A percentile compares a stretch with the other conserved stretches of the same genome.
Evolutionary conservation across 192 early-diverging fungal species (phyloP).

Genomic region (Dissophora globulifera): DNA sequence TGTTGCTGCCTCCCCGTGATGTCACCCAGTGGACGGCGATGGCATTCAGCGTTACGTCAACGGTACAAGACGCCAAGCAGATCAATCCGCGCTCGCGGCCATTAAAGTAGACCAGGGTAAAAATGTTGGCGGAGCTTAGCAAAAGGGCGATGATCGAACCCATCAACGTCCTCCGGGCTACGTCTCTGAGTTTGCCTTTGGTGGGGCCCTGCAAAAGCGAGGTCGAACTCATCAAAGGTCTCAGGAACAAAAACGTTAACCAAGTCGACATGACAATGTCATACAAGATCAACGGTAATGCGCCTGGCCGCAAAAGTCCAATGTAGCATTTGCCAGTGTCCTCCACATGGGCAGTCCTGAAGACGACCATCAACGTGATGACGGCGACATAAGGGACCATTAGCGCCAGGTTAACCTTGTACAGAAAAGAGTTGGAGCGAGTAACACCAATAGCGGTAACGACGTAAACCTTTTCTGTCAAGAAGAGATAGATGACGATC

Average conservation of each 20-base stretch:
- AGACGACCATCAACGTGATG: constrained; percentile 16
- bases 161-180: constrained; percentile 55
- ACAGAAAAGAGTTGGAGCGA: constrained; percentile 26
- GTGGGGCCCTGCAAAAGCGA: constrained; percentile 38
- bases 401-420: constrained; percentile 23
- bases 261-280: constrained; percentile 32
- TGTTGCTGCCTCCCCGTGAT: constrained; percentile 12
- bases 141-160: constrained; percentile 53
- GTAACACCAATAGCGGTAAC: constrained; percentile 30
- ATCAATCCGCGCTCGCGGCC: constrained; percentile 55
- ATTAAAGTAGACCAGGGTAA: constrained; percentile 39
- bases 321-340: constrained; percentile 20
- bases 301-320: constrained; percentile 10
- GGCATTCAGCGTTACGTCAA: constrained; percentile 59
- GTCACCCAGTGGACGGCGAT: constrained; percentile 60
- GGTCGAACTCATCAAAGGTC: constrained; percentile 21
- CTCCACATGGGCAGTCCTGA: neutral
- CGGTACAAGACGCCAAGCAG: constrained; percentile 57
- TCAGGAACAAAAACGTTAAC: constrained; percentile 29
- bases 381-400: constrained; percentile 25
- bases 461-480: constrained; percentile 58
- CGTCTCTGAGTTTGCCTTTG: constrained; percentile 30
- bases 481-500: constrained; percentile 56
- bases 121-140: constrained; percentile 56
- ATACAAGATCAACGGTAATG: constrained; percentile 26